These are phyloP conservation scores for Podaxis sp. DNA, from an alignment of 768 basidiomycete genomes.

Conservation along the genomic window DNA sequence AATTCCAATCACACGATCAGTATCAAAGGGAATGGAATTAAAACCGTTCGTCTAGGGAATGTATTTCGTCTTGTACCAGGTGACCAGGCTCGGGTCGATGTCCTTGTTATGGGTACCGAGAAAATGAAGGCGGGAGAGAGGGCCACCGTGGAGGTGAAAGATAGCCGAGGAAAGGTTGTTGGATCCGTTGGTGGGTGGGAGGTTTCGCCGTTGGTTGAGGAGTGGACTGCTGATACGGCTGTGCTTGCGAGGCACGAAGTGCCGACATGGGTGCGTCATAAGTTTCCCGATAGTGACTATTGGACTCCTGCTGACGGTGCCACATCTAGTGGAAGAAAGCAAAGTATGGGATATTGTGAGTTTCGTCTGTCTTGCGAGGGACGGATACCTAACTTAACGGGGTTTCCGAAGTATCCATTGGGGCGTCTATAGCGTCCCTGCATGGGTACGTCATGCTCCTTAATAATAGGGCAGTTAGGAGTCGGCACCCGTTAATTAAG, in stretches of 20 bases:
- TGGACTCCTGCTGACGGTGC: neutral
- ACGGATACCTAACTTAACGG: neutral
- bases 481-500: neutral
- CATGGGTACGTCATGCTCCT: conserved; percentile 28
- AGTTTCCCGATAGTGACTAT: neutral
- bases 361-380: neutral
- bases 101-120: conserved; percentile 38
- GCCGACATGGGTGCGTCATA: conserved; percentile 47
- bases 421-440: conserved; percentile 47
- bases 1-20: conserved; percentile 32
- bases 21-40: conserved; percentile 35
- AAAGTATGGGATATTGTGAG: conserved; percentile 59
- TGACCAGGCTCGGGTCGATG: conserved; percentile 50
- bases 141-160: conserved; percentile 33
- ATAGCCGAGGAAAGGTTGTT: conserved; percentile 31
- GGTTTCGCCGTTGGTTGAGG: conserved; percentile 33
- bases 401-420: conserved; percentile 41
- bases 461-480: neutral
- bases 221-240: conserved; percentile 36
- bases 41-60: conserved; percentile 39
- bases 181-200: conserved; percentile 36
- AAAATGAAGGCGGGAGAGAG: conserved; percentile 17
- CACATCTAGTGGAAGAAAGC: conserved; percentile 42
- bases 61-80: conserved; percentile 46
- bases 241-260: conserved; percentile 46